Base-by-base conservation (phyloP, 495 filamentous ascomycete genomes). In the Jackrogersella multiformis region DNA sequence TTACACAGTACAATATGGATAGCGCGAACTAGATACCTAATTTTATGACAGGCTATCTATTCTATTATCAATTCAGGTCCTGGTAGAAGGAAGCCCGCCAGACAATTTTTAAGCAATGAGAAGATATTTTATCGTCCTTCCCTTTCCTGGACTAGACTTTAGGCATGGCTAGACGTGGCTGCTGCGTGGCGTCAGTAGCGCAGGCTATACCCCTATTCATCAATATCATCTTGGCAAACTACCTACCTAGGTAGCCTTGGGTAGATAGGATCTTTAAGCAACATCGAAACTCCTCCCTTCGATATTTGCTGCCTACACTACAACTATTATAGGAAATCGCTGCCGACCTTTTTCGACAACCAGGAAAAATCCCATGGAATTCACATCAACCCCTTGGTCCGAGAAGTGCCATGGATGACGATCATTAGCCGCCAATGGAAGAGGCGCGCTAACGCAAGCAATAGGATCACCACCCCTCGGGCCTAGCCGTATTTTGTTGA, bases 381-480 rank as follows among this genome's bases (percentile, higher is more conserved):
- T 41, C 26, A 32, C 26, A 21, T 32, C 24, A 36, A 69, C 51
- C 61, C 65, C 44, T 69, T 61, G 48, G 32, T 13, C 60, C 61
- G 49, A 49, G 61, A 56, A 45, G 18, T 30, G 35, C 30, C 42
- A 56, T 34, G 44, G 57, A 54, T 38, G 57, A 54, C 49, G 52
- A 66, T 66, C 61, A 45, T 49, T 38, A 34, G 56, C 20, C 30
- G 21, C 67, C 28, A 57, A 64, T 70, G 51, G 61, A 42, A 56
- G 51, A 44, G n/a, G 59, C 42, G 51, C 67, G 61, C 67, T 66
- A 70, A 70, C 56, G 61, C 67, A 58, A 61, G 67, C 67, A 57
- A 66, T 66, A 39, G 61, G 30, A 65, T 64, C 42, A 59, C 41
- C 45, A 66, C 61, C 42, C 51, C 65, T 64, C 51, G 51, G 61